Base-by-base conservation (phyloP, 1,284 basidiomycete species). In the Cutaneotrichosporon cyanovorans region DNA sequence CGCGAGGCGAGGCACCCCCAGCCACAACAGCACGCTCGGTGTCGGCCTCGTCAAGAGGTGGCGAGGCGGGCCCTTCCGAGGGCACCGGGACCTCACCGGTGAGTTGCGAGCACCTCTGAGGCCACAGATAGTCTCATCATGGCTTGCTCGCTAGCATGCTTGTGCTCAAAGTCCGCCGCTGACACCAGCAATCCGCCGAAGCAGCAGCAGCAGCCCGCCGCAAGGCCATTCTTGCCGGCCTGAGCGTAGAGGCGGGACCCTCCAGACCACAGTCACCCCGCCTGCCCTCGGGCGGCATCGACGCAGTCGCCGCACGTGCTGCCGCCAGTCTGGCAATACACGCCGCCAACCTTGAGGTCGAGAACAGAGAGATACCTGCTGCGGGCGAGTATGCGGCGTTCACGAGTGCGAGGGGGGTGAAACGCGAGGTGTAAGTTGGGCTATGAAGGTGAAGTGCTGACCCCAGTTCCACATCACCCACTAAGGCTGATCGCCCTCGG, bases 391-490 rank as follows among this genome's bases (percentile, higher is more conserved):
- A 46, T 36, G 54, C 50, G 1, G 60, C 54, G 10, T 66, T 68
- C 23, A 32, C 53, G 9, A 68, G 65, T 46, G 64, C 66, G 11
- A 57, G 63, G 32, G 64, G 65, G 2, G 43, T 68, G 21, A 68
- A 68, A 41, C 42, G 51, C 22, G 49, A 54, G n/a, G 52, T 55
- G 63, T 59, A 41, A 48, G 58, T 53, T n/a, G n/a, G n/a, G n/a
- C n/a, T n/a, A n/a, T n/a, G n/a, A n/a, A n/a, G n/a, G n/a, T n/a
- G n/a, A n/a, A n/a, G n/a, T n/a, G 19, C 45, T 50, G 36, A 53
- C 42, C 8, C 3, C 35, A 50, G 46, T 14, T 45, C 43, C 39
- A 22, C 37, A 22, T 50, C 52, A 22, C 48, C 50, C 5, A 51
- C 38, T 7, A 50, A 50, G 22, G 19, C 35, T 25, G 50, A 40